Percentiles rank a stretch among this genome's conserved stretches.
Evolutionary conservation across 176 grass and related monocot genomes (phyloP).

Genomic region (Puccinellia tenuiflora): DNA sequence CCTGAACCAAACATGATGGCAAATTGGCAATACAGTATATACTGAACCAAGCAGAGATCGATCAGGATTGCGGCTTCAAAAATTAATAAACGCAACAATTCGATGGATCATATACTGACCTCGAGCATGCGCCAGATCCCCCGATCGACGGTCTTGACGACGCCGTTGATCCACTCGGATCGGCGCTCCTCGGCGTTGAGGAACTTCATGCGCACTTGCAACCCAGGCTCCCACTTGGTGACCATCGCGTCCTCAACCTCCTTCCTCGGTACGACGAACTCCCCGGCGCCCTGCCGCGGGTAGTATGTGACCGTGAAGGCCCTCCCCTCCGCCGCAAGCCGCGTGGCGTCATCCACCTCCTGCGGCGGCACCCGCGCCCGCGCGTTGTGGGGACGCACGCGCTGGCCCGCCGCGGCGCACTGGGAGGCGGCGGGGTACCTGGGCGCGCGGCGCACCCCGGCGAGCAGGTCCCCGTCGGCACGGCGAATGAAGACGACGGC

Average conservation of each 20-base stretch:
- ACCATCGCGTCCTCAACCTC: conserved; percentile 43
- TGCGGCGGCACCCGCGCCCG: conserved; percentile 31
- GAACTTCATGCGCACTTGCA: no score
- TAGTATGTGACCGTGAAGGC: conserved; percentile 56
- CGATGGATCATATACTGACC: no score
- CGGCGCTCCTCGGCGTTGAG: no score
- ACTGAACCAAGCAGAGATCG: no score
- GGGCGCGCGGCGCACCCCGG: conserved; percentile 30
- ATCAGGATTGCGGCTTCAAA: no score
- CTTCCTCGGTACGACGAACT: conserved; percentile 53
- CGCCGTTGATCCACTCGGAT: no score
- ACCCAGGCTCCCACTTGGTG: no score
- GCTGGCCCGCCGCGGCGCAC: neutral
- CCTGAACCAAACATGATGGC: no score
- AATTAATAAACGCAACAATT: no score
- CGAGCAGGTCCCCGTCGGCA: conserved; percentile 10
- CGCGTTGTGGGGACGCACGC: conserved; percentile 12
- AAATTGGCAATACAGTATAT: no score
- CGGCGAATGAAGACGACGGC: conserved; percentile 56
- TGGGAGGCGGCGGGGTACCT: conserved; percentile 3
- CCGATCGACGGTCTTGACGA: no score
- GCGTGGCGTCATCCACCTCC: conserved; percentile 34
- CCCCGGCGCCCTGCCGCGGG: conserved; percentile 27
- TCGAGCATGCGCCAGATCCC: no score
- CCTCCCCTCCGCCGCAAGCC: conserved; percentile 22